phyloP scores from a whole-genome alignment of 257 asterid species.

The Solanum etuberosum region DNA sequence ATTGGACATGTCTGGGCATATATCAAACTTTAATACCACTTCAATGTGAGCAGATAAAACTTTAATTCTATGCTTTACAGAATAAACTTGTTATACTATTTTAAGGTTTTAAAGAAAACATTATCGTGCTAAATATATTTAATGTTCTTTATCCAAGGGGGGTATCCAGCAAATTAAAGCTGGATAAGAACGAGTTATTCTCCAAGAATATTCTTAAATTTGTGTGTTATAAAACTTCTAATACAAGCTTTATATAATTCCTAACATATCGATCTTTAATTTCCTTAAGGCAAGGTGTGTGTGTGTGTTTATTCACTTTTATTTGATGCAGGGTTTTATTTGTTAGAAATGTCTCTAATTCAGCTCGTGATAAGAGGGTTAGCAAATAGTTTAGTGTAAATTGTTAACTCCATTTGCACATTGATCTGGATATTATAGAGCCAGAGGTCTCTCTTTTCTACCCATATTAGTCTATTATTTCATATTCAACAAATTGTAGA shows the following conservation, averaged over 20 bases:
- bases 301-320: neutral
- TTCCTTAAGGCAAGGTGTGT: neutral
- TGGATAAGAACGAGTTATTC: neutral
- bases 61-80: neutral
- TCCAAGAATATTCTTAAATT: neutral
- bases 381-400: neutral
- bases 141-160: neutral
- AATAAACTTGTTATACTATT: neutral
- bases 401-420: neutral
- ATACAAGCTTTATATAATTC: neutral
- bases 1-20: neutral
- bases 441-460: neutral
- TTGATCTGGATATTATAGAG: neutral
- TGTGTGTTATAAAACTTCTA: neutral
- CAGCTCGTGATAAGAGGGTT: neutral
- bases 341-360: neutral
- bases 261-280: neutral
- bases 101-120: neutral
- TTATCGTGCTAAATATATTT: neutral
- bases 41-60: neutral
- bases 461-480: neutral
- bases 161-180: neutral
- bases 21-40: neutral
- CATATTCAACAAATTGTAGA: neutral
- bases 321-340: neutral